These are phyloP conservation scores for Gastrolobium bilobum DNA, from an alignment of 306 rosid species.

Conservation along the genomic window DNA sequence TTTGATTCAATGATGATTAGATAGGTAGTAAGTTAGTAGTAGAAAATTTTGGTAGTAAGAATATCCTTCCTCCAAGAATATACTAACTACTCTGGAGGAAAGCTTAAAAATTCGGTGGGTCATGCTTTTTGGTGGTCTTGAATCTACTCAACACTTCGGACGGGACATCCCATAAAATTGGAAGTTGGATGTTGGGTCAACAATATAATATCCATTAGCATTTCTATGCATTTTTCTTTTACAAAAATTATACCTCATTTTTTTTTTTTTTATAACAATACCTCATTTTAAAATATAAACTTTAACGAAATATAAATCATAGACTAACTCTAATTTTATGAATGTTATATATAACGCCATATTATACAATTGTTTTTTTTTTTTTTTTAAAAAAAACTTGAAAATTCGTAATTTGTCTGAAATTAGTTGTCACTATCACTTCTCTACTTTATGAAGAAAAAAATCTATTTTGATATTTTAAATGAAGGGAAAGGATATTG, in stretches of 20 bases:
- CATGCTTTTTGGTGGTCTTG: background rate
- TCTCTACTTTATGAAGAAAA: too few relatives aligned
- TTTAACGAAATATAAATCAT: background rate
- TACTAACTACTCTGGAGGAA: too few relatives aligned
- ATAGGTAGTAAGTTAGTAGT: too few relatives aligned
- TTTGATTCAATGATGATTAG: too few relatives aligned
- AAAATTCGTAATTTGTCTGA: background rate
- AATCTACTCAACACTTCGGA: background rate
- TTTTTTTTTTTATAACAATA: too few relatives aligned
- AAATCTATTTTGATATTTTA: too few relatives aligned
- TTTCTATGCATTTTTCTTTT: background rate
- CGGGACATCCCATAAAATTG: background rate
- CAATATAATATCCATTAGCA: background rate
- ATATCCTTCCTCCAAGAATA: too few relatives aligned
- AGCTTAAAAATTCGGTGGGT: background rate
- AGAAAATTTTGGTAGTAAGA: too few relatives aligned
- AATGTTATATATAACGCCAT: background rate
- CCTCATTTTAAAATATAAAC: background rate
- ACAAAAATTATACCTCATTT: background rate
- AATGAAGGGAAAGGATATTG: too few relatives aligned
- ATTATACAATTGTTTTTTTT: background rate
- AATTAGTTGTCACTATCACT: background rate
- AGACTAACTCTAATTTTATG: background rate
- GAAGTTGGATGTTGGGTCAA: background rate
- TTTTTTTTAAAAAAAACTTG: background rate